phyloP scores from a whole-genome alignment of 202 grass and related monocot species.

The Setaria italica region DNA sequence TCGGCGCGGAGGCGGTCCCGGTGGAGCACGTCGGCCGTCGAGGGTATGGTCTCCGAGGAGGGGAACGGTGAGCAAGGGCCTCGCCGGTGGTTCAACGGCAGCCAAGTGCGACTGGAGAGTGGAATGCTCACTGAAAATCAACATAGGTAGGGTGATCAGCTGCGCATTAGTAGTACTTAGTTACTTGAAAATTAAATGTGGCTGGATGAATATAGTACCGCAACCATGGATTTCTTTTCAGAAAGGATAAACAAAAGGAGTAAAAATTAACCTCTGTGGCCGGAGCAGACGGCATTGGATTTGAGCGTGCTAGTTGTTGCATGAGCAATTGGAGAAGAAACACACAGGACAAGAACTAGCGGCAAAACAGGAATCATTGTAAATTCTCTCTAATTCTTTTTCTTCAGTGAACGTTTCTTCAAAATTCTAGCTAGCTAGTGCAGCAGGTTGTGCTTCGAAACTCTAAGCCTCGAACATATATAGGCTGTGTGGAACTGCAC shows the following conservation, averaged over 20 bases:
- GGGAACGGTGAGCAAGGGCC: slow-evolving; percentile 48
- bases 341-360: not conserved
- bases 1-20: slow-evolving; percentile 43
- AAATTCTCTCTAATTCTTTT: not conserved
- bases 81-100: slow-evolving; percentile 45
- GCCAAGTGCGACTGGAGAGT: not conserved
- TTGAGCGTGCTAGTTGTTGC: not conserved
- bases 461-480: not conserved
- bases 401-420: not conserved
- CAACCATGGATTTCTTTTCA: not conserved
- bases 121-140: slow-evolving; percentile 3
- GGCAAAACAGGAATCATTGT: not conserved
- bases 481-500: not conserved
- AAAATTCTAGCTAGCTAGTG: not conserved
- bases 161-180: not conserved
- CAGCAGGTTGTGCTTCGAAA: not conserved
- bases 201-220: not conserved
- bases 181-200: not conserved
- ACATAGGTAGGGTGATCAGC: not conserved
- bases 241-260: not conserved
- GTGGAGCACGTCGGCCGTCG: slow-evolving; percentile 33
- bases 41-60: not conserved
- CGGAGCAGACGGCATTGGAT: not conserved
- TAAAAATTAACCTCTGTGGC: not conserved
- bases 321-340: not conserved